Conservation (phyloP, 495 filamentous ascomycete genomes). For the Xylaria venustula region DNA sequence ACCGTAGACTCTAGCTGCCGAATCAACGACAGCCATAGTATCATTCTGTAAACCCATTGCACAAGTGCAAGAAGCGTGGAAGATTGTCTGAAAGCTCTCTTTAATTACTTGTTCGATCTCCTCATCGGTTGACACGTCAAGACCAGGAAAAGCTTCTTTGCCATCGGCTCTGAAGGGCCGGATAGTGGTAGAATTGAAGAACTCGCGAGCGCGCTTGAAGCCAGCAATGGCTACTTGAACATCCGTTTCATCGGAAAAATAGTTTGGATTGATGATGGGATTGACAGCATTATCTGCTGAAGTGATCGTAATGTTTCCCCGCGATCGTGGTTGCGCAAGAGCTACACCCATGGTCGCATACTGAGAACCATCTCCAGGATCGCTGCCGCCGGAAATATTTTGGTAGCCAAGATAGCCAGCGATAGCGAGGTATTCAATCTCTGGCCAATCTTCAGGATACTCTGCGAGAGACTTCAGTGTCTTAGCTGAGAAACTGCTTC, state of each 20-base stretch:
- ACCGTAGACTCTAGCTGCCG: slow-evolving; percentile 49
- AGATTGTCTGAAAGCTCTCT: slow-evolving; percentile 41
- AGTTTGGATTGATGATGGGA: slow-evolving; percentile 48
- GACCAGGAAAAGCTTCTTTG: slow-evolving; percentile 44
- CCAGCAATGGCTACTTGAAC: slow-evolving; percentile 42
- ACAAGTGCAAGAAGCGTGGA: slow-evolving; percentile 53
- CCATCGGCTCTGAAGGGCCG: slow-evolving; percentile 24
- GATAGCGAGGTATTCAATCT: slow-evolving; percentile 49
- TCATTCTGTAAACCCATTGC: slow-evolving; percentile 50
- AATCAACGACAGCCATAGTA: slow-evolving; percentile 55
- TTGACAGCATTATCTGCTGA: slow-evolving; percentile 38
- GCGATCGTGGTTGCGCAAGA: slow-evolving; percentile 46
- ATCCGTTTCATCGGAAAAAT: slow-evolving; percentile 45
- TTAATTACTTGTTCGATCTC: slow-evolving; percentile 45
- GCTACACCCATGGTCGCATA: slow-evolving; percentile 39
- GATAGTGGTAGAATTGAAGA: slow-evolving; percentile 23
- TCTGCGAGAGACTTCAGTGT: slow-evolving; percentile 28
- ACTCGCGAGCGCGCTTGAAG: slow-evolving; percentile 41
- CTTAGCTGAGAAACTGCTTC: slow-evolving; percentile 11
- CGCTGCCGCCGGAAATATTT: slow-evolving; percentile 30
- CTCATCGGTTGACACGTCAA: slow-evolving; percentile 41
- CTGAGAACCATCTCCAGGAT: slow-evolving; percentile 39
- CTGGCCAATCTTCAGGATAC: slow-evolving; percentile 58
- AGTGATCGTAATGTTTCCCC: slow-evolving; percentile 54
- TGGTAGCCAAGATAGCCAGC: slow-evolving; percentile 25